phyloP scores from a whole-genome alignment of 2,329 filamentous ascomycete species.

The Sporothrix luriei region DNA sequence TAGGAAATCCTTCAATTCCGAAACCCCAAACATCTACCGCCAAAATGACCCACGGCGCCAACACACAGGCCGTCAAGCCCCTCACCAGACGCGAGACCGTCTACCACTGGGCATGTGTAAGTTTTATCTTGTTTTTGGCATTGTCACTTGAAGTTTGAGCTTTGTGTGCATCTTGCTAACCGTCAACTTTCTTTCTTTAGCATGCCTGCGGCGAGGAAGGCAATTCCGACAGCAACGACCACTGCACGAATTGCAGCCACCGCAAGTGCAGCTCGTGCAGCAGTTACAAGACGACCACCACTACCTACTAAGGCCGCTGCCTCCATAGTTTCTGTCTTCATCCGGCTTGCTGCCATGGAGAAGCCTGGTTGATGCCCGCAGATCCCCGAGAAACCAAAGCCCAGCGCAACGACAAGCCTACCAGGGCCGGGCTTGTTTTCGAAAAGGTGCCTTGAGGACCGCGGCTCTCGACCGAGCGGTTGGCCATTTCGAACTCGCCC shows the following conservation, averaged over 20 bases:
- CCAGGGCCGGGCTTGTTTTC: no score
- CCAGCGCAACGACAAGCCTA: no score
- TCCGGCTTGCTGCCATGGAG: no score
- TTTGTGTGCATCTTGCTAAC: not conserved
- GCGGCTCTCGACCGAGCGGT: not conserved
- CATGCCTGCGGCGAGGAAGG: not conserved
- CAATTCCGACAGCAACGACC: not conserved
- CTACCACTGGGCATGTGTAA: conserved; percentile 9
- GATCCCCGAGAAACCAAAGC: no score
- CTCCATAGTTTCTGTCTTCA: no score
- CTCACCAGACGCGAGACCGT: not conserved
- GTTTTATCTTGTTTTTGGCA: not conserved
- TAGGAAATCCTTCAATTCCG: not conserved
- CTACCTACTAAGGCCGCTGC: not conserved
- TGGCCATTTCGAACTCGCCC: not conserved
- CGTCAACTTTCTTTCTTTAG: not conserved
- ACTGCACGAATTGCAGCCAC: not conserved
- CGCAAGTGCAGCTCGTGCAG: not conserved
- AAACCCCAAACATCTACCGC: not conserved
- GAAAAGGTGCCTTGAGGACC: no score
- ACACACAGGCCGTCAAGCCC: not conserved
- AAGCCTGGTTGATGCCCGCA: no score
- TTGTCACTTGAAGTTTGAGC: no score
- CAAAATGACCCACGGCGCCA: not conserved
- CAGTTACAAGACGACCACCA: not conserved